Percentiles rank a stretch among this genome's conserved stretches.
Conservation (phyloP, 2,329 filamentous ascomycete species). For the Curvularia sp. region DNA sequence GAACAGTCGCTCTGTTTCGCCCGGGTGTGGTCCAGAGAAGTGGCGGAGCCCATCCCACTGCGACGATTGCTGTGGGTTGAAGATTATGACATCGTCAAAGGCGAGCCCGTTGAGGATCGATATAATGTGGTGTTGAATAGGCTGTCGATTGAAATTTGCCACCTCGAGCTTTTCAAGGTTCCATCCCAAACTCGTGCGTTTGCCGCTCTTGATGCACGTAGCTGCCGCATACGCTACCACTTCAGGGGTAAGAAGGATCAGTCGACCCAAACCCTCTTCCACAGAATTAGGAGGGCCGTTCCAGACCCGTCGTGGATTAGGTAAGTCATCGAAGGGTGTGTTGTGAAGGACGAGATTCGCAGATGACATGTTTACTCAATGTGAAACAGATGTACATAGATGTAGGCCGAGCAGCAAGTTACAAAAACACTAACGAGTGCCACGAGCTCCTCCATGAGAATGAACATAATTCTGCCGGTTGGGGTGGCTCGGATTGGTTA, state of each 20-base stretch:
- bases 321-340: neutral
- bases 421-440: too few species aligned
- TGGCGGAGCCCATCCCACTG: neutral
- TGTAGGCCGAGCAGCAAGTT: too few species aligned
- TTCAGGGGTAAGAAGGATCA: neutral
- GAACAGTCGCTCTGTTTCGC: neutral
- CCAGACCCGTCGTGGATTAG: neutral
- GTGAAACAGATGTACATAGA: too few species aligned
- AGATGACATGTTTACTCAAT: too few species aligned
- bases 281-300: neutral
- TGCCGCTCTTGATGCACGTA: neutral
- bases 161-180: neutral
- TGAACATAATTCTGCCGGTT: too few species aligned
- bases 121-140: neutral
- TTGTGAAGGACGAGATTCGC: neutral
- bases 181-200: neutral
- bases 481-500: too few species aligned
- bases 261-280: neutral
- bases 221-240: neutral
- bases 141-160: neutral
- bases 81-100: neutral
- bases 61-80: neutral
- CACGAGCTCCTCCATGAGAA: too few species aligned
- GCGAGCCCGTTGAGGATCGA: neutral
- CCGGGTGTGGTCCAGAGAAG: neutral